Evolutionary conservation across 2,329 filamentous ascomycete genomes (phyloP).

Genomic region (Phialophora chinensis): DNA sequence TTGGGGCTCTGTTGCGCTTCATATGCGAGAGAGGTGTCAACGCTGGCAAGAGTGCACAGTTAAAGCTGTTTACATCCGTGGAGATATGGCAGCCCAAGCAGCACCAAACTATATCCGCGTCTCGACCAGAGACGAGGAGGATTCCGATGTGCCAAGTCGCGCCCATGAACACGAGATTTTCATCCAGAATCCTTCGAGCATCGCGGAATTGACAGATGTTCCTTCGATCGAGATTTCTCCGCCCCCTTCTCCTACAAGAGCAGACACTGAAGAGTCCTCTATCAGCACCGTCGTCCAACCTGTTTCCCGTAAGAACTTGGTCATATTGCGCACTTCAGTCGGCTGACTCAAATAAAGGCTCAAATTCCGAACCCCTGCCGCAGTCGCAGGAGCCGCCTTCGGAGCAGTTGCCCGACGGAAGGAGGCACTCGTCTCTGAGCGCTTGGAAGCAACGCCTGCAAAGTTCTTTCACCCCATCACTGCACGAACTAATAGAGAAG

Average conservation of each 20-base stretch:
- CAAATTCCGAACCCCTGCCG: conserved; percentile 1
- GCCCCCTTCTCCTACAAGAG: conserved; percentile 7
- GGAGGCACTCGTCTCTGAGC: conserved; percentile 25
- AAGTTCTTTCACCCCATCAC: conserved; percentile 26
- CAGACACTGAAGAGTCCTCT: neutral
- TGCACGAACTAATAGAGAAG: conserved; percentile 29
- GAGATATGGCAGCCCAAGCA: neutral
- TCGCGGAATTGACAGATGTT: conserved; percentile 1
- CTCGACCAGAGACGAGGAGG: conserved; percentile 13
- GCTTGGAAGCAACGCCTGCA: conserved; percentile 22
- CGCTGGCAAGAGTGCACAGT: neutral
- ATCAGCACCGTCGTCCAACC: conserved; percentile 10
- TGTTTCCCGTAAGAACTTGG: conserved; percentile 13
- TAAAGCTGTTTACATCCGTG: neutral
- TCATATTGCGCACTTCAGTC: neutral
- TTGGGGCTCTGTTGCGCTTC: neutral
- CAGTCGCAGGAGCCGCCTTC: neutral
- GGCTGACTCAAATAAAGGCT: conserved; percentile 19
- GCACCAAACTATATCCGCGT: conserved; percentile 5
- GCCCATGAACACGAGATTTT: neutral
- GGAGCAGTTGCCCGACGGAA: conserved; percentile 4
- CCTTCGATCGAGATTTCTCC: conserved; percentile 17
- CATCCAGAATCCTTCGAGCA: neutral
- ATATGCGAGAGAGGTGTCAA: neutral
- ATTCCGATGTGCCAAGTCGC: neutral